Conservation (phyloP, 1,284 basidiomycete species). For the Moesziomyces sp. region DNA sequence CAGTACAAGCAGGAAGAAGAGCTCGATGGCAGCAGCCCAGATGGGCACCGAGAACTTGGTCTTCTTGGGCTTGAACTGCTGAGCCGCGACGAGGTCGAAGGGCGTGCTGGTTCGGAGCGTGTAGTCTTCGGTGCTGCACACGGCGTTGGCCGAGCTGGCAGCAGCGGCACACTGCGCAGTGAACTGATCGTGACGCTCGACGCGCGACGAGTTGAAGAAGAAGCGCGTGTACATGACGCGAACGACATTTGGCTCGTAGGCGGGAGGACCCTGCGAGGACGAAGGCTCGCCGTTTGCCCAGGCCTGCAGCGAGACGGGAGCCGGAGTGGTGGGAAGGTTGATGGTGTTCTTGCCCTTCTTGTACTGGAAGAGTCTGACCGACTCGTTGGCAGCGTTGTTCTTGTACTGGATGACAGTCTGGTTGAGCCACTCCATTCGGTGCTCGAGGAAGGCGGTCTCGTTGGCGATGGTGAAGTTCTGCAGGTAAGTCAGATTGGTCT, state of each 20-base stretch:
- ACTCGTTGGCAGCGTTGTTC: slow-evolving; percentile 44
- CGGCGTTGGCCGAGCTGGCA: slow-evolving; percentile 16
- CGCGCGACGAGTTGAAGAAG: slow-evolving; percentile 60
- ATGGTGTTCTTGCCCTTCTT: slow-evolving; percentile 31
- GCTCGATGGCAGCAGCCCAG: slow-evolving; percentile 40
- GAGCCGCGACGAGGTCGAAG: slow-evolving; percentile 26
- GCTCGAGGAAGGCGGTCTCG: slow-evolving; percentile 39
- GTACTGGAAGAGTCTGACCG: slow-evolving; percentile 29
- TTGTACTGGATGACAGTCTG: slow-evolving; percentile 41
- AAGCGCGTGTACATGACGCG: slow-evolving; percentile 56
- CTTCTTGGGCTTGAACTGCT: slow-evolving; percentile 21
- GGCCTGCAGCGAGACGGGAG: slow-evolving; percentile 46
- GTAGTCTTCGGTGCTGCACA: slow-evolving; percentile 56
- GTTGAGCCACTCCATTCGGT: slow-evolving; percentile 59
- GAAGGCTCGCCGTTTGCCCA: slow-evolving; percentile 54
- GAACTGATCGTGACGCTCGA: slow-evolving; percentile 47
- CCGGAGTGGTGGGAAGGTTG: slow-evolving; percentile 50
- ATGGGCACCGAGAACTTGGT: slow-evolving; percentile 33
- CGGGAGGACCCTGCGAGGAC: slow-evolving; percentile 47
- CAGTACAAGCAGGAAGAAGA: slow-evolving; percentile 41
- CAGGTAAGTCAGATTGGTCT: slow-evolving; percentile 39
- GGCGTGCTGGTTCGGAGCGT: slow-evolving; percentile 48
- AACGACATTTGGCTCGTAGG: slow-evolving; percentile 33
- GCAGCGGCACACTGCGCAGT: slow-evolving; percentile 33
- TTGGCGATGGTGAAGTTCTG: slow-evolving; percentile 45